These are phyloP conservation scores for Sclerotinia minor DNA, from an alignment of 2,329 filamentous ascomycete species.

Conservation along the genomic window DNA sequence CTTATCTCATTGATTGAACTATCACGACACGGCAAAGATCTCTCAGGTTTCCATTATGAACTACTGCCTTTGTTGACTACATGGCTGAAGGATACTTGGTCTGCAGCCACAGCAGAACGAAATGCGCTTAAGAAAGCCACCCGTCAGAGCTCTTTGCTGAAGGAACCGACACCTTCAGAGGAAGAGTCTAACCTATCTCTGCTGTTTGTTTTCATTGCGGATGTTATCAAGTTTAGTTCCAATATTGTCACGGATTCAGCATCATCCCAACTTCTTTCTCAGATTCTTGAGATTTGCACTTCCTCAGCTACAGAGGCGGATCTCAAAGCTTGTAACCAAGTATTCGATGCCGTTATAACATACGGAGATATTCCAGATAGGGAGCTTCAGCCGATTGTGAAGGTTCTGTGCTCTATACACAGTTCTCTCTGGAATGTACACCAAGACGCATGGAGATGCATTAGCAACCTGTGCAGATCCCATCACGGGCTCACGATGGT, in stretches of 20 bases:
- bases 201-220: constrained; percentile 64
- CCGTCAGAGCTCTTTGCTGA: constrained; percentile 42
- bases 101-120: constrained; percentile 53
- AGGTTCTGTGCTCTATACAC: constrained; percentile 71
- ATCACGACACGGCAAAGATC: constrained; percentile 59
- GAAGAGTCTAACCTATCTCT: constrained; percentile 64
- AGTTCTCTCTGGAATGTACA: constrained; percentile 61
- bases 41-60: constrained; percentile 68
- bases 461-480: constrained; percentile 70
- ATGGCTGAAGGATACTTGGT: constrained; percentile 61
- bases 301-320: constrained; percentile 65
- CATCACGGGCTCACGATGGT: constrained; percentile 72
- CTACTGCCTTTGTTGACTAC: constrained; percentile 60
- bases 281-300: constrained; percentile 65
- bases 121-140: constrained; percentile 54
- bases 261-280: constrained; percentile 60
- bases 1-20: constrained; percentile 63
- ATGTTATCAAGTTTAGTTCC: constrained; percentile 75
- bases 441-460: constrained; percentile 67
- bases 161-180: constrained; percentile 46
- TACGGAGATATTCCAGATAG: constrained; percentile 67
- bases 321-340: constrained; percentile 63
- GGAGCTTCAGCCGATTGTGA: constrained; percentile 65
- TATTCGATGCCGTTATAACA: constrained; percentile 70
- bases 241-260: constrained; percentile 65